These are phyloP conservation scores for Cutaneotrichosporon cyanovorans DNA, from an alignment of 1,284 basidiomycete species.

Conservation along the genomic window DNA sequence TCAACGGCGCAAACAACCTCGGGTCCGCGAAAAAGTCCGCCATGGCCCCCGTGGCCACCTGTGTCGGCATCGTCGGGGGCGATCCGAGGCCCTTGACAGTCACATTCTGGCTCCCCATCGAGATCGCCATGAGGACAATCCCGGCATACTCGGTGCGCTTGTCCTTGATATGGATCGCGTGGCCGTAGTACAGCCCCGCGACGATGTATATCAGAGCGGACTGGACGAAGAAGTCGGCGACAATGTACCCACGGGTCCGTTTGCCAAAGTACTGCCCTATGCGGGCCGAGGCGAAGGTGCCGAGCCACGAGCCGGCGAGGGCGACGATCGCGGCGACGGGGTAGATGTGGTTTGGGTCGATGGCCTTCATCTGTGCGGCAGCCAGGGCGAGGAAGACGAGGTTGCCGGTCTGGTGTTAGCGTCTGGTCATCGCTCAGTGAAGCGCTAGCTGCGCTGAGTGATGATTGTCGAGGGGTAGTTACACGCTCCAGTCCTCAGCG, in stretches of 20 bases:
- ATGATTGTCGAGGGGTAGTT: no score
- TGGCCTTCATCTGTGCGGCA: constrained; percentile 1
- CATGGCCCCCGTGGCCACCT: constrained; percentile 11
- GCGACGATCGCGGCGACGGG: constrained; percentile 3
- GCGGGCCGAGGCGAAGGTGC: constrained; percentile 1
- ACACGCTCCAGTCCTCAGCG: no score
- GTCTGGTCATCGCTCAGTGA: no score
- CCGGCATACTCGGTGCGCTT: constrained; percentile 1
- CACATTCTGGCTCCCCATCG: constrained; percentile 8
- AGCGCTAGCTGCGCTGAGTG: no score
- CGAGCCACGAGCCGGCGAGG: constrained; percentile 6
- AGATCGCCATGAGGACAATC: not conserved
- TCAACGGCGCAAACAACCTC: not conserved
- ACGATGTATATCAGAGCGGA: not conserved
- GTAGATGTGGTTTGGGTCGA: not conserved
- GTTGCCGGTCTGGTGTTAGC: constrained; percentile 6
- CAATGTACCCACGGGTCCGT: not conserved
- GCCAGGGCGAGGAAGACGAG: constrained; percentile 5
- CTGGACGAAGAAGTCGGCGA: not conserved
- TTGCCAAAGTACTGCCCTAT: constrained; percentile 1
- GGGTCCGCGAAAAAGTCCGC: constrained; percentile 9
- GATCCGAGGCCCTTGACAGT: constrained; percentile 6
- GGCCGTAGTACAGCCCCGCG: constrained; percentile 5
- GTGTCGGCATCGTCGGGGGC: constrained; percentile 6
- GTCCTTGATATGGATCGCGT: constrained; percentile 1